Evolutionary conservation across 371 early-diverging fungal species (phyloP).

Genomic region (Mucor mucedo): DNA sequence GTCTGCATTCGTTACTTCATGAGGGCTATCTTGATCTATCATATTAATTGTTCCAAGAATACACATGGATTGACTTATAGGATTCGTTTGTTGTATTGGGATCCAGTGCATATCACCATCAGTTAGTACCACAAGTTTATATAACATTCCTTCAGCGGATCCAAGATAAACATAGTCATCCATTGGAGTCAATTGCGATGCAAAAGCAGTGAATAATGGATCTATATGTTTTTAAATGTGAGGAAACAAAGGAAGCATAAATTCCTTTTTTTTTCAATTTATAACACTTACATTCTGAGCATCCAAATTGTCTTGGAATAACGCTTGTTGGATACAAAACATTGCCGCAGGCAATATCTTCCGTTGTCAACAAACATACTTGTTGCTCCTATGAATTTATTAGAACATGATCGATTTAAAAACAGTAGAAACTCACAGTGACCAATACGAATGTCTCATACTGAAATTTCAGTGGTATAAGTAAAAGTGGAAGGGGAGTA

Average conservation of each 20-base stretch:
- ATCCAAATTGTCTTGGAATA: slow-evolving; percentile 30
- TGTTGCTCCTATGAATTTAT: slow-evolving; percentile 21
- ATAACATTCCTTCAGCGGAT: slow-evolving; percentile 38
- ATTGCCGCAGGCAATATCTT: slow-evolving; percentile 44
- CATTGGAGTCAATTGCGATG: slow-evolving; percentile 5
- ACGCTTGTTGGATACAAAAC: slow-evolving; percentile 35
- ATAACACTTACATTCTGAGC: slow-evolving; percentile 25
- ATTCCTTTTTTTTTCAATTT: no score
- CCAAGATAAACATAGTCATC: slow-evolving; percentile 34
- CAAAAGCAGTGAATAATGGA: slow-evolving; percentile 41
- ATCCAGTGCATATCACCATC: slow-evolving; percentile 27
- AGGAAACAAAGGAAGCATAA: neutral
- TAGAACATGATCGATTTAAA: neutral
- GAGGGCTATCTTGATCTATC: neutral
- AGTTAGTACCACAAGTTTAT: slow-evolving; percentile 18
- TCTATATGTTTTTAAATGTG: slow-evolving; percentile 13
- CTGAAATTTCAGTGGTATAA: slow-evolving; percentile 38
- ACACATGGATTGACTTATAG: slow-evolving; percentile 41
- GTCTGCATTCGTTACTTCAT: slow-evolving; percentile 1
- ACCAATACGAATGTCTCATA: slow-evolving; percentile 45
- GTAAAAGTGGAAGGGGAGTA: slow-evolving; percentile 41
- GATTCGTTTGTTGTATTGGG: slow-evolving; percentile 22
- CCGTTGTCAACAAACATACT: slow-evolving; percentile 30
- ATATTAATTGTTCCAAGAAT: slow-evolving; percentile 29
- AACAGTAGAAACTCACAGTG: slow-evolving; percentile 28